A percentile compares a stretch with the other conserved stretches of the same genome.
These are phyloP conservation scores for Herpotrichia juniperi DNA, from an alignment of 2,329 filamentous ascomycete species.

Conservation along the genomic window DNA sequence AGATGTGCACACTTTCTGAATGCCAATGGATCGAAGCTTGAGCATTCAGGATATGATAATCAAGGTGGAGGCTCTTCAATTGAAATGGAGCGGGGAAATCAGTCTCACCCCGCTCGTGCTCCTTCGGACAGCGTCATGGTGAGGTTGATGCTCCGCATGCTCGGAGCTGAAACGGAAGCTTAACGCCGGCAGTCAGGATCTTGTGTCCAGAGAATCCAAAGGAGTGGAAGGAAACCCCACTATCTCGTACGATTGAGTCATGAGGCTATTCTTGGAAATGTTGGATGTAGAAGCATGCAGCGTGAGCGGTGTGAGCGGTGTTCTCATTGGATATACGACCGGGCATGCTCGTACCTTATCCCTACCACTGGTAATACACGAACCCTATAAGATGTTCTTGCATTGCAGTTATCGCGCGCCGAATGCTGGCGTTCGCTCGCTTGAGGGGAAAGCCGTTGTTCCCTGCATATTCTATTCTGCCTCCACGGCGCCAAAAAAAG, in stretches of 20 bases:
- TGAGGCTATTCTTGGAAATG: not conserved
- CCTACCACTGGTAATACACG: too few relatives aligned
- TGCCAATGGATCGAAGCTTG: not conserved
- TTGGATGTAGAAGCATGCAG: not conserved
- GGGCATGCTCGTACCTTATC: too few relatives aligned
- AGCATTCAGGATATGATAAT: not conserved
- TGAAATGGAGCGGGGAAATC: not conserved
- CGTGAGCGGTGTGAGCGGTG: too few relatives aligned
- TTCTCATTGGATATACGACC: not conserved
- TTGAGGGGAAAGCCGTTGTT: too few relatives aligned
- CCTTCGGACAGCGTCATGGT: constrained; percentile 1
- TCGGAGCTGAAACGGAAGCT: not conserved
- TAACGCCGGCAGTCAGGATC: not conserved
- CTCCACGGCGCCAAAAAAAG: too few relatives aligned
- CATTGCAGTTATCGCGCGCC: too few relatives aligned
- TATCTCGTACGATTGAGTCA: not conserved
- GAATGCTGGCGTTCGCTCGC: too few relatives aligned
- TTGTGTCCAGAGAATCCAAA: not conserved
- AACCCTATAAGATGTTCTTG: too few relatives aligned
- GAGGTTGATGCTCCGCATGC: too few relatives aligned
- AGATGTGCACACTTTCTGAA: too few relatives aligned
- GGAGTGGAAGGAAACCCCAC: not conserved
- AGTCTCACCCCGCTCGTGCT: not conserved
- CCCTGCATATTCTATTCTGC: too few relatives aligned
- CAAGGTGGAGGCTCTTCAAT: not conserved